Evolutionary conservation across 371 early-diverging fungal genomes (phyloP).

Genomic region (Nematocida sp.): DNA sequence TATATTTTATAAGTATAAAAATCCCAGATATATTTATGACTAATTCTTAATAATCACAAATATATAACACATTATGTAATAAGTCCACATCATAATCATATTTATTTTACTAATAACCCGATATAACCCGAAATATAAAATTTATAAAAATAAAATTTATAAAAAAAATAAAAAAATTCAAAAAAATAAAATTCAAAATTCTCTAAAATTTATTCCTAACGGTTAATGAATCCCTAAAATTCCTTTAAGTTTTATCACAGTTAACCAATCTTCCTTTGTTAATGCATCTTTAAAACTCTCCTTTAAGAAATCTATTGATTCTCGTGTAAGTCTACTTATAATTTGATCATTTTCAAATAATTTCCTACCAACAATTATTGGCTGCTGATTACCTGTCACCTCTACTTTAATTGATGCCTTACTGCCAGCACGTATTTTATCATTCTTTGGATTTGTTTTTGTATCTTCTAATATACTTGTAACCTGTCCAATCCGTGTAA

Average conservation of each 20-base stretch:
- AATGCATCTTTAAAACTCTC: slow-evolving; percentile 88
- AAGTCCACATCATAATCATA: too few relatives aligned
- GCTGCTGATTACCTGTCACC: slow-evolving; percentile 77
- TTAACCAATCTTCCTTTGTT: slow-evolving; percentile 83
- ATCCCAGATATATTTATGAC: too few relatives aligned
- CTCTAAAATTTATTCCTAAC: too few relatives aligned
- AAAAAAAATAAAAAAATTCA: too few relatives aligned
- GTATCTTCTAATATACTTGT: slow-evolving; percentile 91
- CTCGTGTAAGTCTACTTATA: slow-evolving; percentile 76
- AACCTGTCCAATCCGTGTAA: slow-evolving; percentile 81
- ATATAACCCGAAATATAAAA: too few relatives aligned
- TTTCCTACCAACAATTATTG: slow-evolving; percentile 88
- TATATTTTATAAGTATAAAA: too few relatives aligned
- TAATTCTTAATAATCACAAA: too few relatives aligned
- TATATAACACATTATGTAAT: too few relatives aligned
- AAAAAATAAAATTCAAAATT: too few relatives aligned
- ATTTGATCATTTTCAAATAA: slow-evolving; percentile 80
- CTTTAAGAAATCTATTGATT: slow-evolving; percentile 91
- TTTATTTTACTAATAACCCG: too few relatives aligned
- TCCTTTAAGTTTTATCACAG: slow-evolving; percentile 76
- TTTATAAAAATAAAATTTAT: too few relatives aligned
- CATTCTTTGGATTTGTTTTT: slow-evolving; percentile 78
- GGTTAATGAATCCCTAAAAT: slow-evolving; percentile 68
- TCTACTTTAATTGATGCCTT: slow-evolving; percentile 95
- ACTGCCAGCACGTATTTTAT: slow-evolving; percentile 74